These are phyloP conservation scores for Cordyceps sp. DNA, from an alignment of 2,329 filamentous ascomycete genomes.

Conservation along the genomic window DNA sequence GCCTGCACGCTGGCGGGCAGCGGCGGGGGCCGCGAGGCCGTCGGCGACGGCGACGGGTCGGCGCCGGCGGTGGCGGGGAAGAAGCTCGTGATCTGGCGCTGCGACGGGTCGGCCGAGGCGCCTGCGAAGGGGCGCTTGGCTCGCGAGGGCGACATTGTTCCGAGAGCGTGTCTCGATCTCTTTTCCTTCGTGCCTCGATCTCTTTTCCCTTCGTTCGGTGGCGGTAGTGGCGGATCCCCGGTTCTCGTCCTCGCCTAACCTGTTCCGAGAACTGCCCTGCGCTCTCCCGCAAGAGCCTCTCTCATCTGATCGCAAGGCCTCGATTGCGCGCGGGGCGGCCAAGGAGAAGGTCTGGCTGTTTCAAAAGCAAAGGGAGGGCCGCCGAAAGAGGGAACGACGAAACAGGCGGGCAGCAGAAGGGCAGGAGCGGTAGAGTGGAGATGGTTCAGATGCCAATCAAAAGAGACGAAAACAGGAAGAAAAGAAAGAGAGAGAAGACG, in stretches of 20 bases:
- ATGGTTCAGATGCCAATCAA: neutral
- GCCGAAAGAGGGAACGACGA: neutral
- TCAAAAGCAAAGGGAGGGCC: neutral
- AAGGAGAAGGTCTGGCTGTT: neutral
- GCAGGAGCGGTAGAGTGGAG: neutral
- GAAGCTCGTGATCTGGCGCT: constrained; percentile 49
- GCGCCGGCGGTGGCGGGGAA: constrained; percentile 27
- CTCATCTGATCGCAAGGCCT: too few relatives aligned
- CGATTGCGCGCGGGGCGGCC: neutral
- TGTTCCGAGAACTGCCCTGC: too few relatives aligned
- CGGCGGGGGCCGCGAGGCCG: constrained; percentile 20
- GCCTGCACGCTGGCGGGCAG: constrained; percentile 56
- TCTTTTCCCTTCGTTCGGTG: too few relatives aligned
- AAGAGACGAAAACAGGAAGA: neutral
- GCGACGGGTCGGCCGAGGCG: constrained; percentile 37
- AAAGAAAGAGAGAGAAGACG: neutral
- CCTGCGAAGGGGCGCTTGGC: constrained; percentile 47
- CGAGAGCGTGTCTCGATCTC: too few relatives aligned
- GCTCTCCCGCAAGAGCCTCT: too few relatives aligned
- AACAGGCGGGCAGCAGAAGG: neutral
- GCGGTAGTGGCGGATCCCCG: too few relatives aligned
- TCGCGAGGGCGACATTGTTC: constrained; percentile 33
- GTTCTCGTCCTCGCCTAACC: too few relatives aligned
- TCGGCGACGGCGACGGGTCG: constrained; percentile 10
- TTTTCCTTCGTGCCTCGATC: too few relatives aligned